Conservation (phyloP, 345 rosid genomes). For the Populus deltoides region DNA sequence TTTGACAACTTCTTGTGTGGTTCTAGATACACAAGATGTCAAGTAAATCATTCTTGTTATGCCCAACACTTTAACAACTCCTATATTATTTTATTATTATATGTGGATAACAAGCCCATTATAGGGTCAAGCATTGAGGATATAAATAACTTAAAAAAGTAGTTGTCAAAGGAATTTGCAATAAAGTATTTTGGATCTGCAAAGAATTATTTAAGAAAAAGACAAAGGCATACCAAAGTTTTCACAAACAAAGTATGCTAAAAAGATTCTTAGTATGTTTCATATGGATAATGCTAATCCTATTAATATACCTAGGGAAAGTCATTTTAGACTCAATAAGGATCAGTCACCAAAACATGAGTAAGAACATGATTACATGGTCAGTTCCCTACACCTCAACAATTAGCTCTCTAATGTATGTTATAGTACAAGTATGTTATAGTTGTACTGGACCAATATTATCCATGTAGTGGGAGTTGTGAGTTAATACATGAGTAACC, state of each 20-base stretch:
- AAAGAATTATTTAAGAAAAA: background rate
- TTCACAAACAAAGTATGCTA: background rate
- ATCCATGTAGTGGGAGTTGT: accelerated
- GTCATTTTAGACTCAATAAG: background rate
- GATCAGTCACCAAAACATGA: too few relatives aligned
- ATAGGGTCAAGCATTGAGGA: background rate
- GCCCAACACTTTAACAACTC: too few relatives aligned
- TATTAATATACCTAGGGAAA: background rate
- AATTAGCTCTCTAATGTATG: too few relatives aligned
- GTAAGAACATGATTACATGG: too few relatives aligned
- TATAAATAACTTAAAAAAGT: background rate
- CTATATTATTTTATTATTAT: background rate
- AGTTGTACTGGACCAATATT: too few relatives aligned
- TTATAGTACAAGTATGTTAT: too few relatives aligned
- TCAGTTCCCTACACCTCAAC: too few relatives aligned
- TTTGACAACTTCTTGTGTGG: too few relatives aligned
- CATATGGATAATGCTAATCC: background rate
- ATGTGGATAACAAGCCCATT: background rate
- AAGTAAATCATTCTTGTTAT: too few relatives aligned
- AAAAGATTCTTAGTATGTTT: background rate
- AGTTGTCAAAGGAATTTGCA: background rate
- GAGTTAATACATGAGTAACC: too few relatives aligned
- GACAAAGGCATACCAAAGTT: too few relatives aligned
- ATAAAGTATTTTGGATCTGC: background rate
- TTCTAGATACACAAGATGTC: too few relatives aligned